Evolutionary conservation across 2,329 filamentous ascomycete genomes (phyloP), one percentile per base, ranked within the genome.

Genomic region (Dendryphion nanum): DNA sequence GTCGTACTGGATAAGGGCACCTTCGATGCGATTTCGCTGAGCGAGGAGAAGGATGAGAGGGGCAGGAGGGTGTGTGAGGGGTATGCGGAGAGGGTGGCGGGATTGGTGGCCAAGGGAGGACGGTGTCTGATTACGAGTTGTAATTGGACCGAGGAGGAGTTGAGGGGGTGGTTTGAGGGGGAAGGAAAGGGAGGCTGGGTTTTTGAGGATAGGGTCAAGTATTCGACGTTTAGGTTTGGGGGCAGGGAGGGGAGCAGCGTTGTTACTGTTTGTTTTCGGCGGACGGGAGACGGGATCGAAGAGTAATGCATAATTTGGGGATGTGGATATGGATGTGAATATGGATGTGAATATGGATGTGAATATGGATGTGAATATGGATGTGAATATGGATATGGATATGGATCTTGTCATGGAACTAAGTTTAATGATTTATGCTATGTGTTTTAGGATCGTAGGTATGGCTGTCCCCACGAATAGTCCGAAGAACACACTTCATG

Each of bases 1-100:
- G 81, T 96, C 0, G 84, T 96, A 0, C 77, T 96, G n/a, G 93
- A 98, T 68, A 98, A 98, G 70, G 93, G 93, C 30, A 98, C 93
- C 1, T 98, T 97, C 63, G 93, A 98, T 71, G 93, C 93, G 8
- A 85, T 98, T 21, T 89, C 83, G 34, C 72, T 97, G n/a, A 79
- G 76, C 37, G 74, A 75, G 40, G 80, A 82, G 48, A 59, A 53
- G n/a, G 68, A 68, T 36, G 59, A 48, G 10, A 61, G 64, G 12
- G 82, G 77, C 1, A 70, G 78, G 24, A 77, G 85, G 37, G 73
- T 86, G 10, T 86, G 82, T 60, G 87, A 94, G 63, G 75, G 76
- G 3, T 98, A 98, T 69, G 77, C 79, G 33, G 74, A 76, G 32
- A 79, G 81, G 36, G 82, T 91, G 20, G 71, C 83, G 44, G 69